phyloP scores from a whole-genome alignment of 2,329 filamentous ascomycete species.

The Aureobasidium sp. region DNA sequence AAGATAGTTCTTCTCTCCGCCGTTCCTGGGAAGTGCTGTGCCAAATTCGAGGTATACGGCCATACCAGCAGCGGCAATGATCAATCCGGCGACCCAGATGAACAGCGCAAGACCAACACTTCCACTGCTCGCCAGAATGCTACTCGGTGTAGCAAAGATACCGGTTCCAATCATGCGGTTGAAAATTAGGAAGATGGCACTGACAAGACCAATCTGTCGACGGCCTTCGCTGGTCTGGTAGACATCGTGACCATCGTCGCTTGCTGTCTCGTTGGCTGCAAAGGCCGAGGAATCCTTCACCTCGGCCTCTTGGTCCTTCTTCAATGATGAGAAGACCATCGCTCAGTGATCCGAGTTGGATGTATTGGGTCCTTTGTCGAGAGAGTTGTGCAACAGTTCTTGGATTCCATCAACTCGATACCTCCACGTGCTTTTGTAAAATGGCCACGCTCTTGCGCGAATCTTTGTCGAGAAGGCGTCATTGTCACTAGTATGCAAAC shows the following conservation, averaged over 20 bases:
- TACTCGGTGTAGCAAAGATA: conserved; percentile 58
- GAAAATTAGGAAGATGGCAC: conserved; percentile 54
- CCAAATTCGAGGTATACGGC: conserved; percentile 62
- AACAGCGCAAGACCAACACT: conserved; percentile 57
- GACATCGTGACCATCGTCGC: conserved; percentile 13
- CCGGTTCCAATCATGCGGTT: conserved; percentile 62
- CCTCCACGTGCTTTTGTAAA: conserved; percentile 5
- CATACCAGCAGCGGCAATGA: conserved; percentile 56
- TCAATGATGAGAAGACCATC: conserved; percentile 4
- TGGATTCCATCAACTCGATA: neutral
- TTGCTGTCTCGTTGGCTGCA: conserved; percentile 3
- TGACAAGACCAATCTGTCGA: conserved; percentile 47
- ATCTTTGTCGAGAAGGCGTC: conserved; percentile 11
- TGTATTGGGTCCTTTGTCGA: neutral
- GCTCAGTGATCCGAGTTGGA: neutral
- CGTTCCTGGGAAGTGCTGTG: conserved; percentile 57
- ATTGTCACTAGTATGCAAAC: conserved; percentile 12
- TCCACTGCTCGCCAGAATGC: conserved; percentile 51
- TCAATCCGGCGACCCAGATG: conserved; percentile 56
- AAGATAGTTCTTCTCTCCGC: conserved; percentile 62
- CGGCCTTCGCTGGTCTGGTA: conserved; percentile 13
- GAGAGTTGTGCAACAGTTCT: neutral
- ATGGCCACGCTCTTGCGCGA: conserved; percentile 3
- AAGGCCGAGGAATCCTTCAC: conserved; percentile 11
- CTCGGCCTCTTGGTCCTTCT: conserved; percentile 2